These are phyloP conservation scores for Gonapodya prolifera DNA, from an alignment of 192 early-diverging fungal genomes.

Conservation along the genomic window DNA sequence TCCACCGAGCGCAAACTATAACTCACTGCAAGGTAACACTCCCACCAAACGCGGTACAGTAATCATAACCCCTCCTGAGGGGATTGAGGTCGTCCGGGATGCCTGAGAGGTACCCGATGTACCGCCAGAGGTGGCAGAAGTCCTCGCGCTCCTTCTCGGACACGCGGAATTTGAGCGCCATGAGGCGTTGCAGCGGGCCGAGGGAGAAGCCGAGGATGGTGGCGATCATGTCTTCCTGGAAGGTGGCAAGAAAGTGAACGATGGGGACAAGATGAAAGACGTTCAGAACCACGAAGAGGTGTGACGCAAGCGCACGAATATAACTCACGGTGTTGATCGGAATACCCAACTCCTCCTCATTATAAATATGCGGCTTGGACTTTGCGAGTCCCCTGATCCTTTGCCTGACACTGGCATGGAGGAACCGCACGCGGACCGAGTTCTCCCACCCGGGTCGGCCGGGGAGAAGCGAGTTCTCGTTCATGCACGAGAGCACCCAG, in stretches of 20 bases:
- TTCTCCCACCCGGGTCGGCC: background rate
- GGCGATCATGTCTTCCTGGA: conserved; percentile 2
- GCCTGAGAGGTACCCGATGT: background rate
- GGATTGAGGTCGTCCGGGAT: background rate
- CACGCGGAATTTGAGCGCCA: background rate
- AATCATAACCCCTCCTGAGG: background rate
- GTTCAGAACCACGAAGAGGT: background rate
- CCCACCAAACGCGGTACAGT: background rate
- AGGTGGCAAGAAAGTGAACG: background rate
- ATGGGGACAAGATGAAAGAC: background rate
- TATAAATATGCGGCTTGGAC: background rate
- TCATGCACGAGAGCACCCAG: background rate
- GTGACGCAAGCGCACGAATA: too few relatives aligned
- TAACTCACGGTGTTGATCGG: background rate
- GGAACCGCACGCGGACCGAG: background rate
- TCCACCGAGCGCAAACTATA: background rate
- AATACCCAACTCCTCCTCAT: background rate
- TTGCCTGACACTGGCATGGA: background rate
- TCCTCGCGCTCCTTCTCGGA: background rate
- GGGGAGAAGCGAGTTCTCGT: background rate
- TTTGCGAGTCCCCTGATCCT: background rate
- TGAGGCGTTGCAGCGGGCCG: background rate
- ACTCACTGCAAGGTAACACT: background rate
- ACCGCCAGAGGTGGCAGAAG: conserved; percentile 3
- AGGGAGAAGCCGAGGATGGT: conserved; percentile 1